These are phyloP conservation scores for Pichia phayaonensis DNA, from an alignment of 805 yeast species.

Conservation along the genomic window DNA sequence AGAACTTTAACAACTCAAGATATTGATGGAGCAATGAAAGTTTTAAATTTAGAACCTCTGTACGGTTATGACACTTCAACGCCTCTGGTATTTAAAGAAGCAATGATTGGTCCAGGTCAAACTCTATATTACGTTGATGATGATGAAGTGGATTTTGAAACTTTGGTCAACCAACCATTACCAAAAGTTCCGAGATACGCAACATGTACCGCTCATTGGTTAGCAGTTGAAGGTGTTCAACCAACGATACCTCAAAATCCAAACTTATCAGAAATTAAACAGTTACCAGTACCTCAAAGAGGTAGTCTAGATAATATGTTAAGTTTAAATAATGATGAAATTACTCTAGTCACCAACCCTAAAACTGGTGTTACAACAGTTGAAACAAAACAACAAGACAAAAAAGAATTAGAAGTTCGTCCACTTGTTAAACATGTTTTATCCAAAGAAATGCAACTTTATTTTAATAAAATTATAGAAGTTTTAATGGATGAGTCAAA, in stretches of 20 bases:
- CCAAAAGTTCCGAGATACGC: constrained; percentile 93
- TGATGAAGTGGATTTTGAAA: constrained; percentile 92
- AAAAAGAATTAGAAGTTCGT: constrained; percentile 56
- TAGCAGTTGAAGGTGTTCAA: constrained; percentile 97
- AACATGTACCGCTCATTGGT: constrained; percentile 93
- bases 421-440: constrained; percentile 93
- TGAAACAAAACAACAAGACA: constrained; percentile 20
- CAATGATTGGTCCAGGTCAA: constrained; percentile 85
- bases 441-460: constrained; percentile 87
- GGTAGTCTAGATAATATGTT: constrained; percentile 71
- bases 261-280: constrained; percentile 65
- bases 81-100: constrained; percentile 76
- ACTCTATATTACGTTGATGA: constrained; percentile 84
- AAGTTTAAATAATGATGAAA: constrained; percentile 42
- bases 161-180: constrained; percentile 83
- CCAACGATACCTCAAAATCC: constrained; percentile 98
- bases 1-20: constrained; percentile 75
- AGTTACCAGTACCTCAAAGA: constrained; percentile 67
- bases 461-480: constrained; percentile 82
- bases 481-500: constrained; percentile 53
- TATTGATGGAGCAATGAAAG: constrained; percentile 71
- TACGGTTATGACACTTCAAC: constrained; percentile 74
- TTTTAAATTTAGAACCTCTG: constrained; percentile 88
- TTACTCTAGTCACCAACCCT: constrained; percentile 24
- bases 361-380: constrained; percentile 23